Evolutionary conservation across 495 filamentous ascomycete species (phyloP).

Genomic region (Evansstolkia leycettana): DNA sequence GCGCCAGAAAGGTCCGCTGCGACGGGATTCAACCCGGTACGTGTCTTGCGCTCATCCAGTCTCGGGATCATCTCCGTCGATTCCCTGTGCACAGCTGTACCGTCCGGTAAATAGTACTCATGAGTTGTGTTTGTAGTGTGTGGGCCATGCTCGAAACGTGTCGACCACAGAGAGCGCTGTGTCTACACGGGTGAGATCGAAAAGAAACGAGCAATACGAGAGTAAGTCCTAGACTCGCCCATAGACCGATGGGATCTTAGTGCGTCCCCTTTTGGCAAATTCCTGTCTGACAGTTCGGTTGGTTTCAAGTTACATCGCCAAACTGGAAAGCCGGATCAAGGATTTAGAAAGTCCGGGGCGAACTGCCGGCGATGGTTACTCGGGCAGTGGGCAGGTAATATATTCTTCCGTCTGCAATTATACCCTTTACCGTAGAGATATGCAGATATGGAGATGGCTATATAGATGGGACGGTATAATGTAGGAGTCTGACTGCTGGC

Average conservation of each 20-base stretch:
- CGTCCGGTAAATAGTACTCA: too few relatives aligned
- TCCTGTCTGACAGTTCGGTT: not conserved
- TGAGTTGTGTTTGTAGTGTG: constrained; percentile 13
- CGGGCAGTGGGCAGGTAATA: not conserved
- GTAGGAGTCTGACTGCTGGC: too few relatives aligned
- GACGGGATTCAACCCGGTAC: constrained; percentile 27
- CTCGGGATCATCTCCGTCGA: constrained; percentile 10
- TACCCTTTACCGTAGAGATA: too few relatives aligned
- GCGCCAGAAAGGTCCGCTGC: constrained; percentile 22
- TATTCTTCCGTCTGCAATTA: too few relatives aligned
- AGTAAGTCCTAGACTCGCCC: too few relatives aligned
- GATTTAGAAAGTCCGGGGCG: constrained; percentile 13
- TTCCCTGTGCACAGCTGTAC: too few relatives aligned
- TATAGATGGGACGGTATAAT: too few relatives aligned
- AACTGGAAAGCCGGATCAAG: constrained; percentile 18
- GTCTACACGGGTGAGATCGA: constrained; percentile 22
- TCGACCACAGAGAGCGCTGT: constrained; percentile 11
- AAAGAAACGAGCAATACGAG: constrained; percentile 18
- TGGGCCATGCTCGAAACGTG: constrained; percentile 21
- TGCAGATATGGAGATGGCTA: too few relatives aligned
- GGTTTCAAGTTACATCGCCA: constrained; percentile 15
- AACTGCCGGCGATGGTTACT: constrained; percentile 9
- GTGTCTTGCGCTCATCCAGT: not conserved
- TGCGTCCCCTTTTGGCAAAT: not conserved
- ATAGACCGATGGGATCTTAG: too few relatives aligned